Conservation (phyloP, 345 rosid genomes). For the Limnanthes douglasii region DNA sequence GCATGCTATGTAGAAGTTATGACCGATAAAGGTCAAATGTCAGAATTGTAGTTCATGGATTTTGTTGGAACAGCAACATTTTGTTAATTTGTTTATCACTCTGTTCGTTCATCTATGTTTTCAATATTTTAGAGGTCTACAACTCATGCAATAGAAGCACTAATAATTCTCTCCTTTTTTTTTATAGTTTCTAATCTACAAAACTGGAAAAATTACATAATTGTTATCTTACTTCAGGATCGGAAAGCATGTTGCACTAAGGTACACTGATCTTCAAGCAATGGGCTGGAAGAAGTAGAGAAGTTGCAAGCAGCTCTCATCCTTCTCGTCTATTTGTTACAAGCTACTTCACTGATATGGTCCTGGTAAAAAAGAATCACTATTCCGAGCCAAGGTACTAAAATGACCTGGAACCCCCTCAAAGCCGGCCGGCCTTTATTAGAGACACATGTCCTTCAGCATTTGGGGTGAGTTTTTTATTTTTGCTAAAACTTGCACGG, state of each 20-base stretch:
- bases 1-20: background rate
- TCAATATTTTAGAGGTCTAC: background rate
- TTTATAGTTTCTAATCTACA: background rate
- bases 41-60: background rate
- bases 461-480: no score
- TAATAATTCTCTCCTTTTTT: background rate
- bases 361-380: no score
- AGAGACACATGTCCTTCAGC: no score
- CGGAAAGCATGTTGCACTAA: slow-evolving; percentile 66
- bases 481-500: no score
- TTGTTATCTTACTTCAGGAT: slow-evolving; percentile 24
- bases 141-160: background rate
- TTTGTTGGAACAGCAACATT: background rate
- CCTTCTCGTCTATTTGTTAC: no score
- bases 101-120: background rate
- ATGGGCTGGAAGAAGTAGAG: slow-evolving; percentile 56
- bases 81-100: background rate
- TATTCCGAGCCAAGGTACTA: no score
- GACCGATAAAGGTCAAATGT: background rate
- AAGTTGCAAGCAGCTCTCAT: no score
- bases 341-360: no score
- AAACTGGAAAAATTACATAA: background rate
- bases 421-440: no score
- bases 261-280: slow-evolving; percentile 42
- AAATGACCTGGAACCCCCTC: no score